phyloP scores from a whole-genome alignment of 768 basidiomycete species.

The Lentinus brumalis region DNA sequence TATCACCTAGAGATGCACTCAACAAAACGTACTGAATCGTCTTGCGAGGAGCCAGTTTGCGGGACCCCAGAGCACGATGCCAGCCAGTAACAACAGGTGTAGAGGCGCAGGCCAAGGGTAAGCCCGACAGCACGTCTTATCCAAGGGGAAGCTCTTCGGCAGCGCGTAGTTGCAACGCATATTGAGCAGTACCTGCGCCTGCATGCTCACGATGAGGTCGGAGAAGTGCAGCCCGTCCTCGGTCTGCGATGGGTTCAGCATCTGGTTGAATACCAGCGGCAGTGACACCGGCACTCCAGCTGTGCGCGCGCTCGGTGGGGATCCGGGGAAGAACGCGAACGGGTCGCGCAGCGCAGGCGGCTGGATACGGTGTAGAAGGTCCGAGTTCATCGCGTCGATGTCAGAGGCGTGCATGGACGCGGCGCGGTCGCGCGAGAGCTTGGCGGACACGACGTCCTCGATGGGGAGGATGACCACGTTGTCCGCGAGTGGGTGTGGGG shows the following conservation, averaged over 20 bases:
- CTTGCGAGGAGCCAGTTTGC: constrained; percentile 40
- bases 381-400: constrained; percentile 91
- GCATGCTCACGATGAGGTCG: constrained; percentile 57
- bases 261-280: constrained; percentile 78
- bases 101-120: constrained; percentile 68
- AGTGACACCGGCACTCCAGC: constrained; percentile 49
- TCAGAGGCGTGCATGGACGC: constrained; percentile 73
- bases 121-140: constrained; percentile 74
- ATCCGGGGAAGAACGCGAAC: constrained; percentile 30
- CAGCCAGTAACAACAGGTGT: constrained; percentile 54
- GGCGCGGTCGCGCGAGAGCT: constrained; percentile 64
- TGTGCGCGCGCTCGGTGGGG: constrained; percentile 17
- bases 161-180: constrained; percentile 86
- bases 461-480: constrained; percentile 78
- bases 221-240: constrained; percentile 86
- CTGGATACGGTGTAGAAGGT: constrained; percentile 69
- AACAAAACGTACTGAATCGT: constrained; percentile 24
- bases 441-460: constrained; percentile 65
- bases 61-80: constrained; percentile 55
- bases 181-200: constrained; percentile 80
- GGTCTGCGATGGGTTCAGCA: constrained; percentile 75
- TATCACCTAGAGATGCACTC: not conserved
- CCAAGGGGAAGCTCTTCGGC: constrained; percentile 55
- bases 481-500: constrained; percentile 56
- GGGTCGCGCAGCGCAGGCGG: constrained; percentile 28